Base-by-base conservation (phyloP, 2,329 filamentous ascomycete species). In the Juglanconis oblonga region DNA sequence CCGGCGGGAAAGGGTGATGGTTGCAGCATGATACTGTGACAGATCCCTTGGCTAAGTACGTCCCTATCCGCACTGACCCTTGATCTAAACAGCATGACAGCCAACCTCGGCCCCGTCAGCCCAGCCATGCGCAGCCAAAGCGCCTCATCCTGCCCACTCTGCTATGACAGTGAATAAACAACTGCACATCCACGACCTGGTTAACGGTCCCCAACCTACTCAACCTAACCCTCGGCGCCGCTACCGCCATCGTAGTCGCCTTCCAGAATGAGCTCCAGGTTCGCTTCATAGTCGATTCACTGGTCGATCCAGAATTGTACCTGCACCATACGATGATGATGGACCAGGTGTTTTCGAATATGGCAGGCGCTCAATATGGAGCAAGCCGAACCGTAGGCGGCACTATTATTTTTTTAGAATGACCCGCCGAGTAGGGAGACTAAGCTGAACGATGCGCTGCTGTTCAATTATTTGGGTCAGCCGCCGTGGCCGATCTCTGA, bases 291-390 rank as follows among this genome's bases (percentile, higher is more conserved):
- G 64, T 68, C 8, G 65, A 64, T 0, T 68, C 50, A 11, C 38
- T 54, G n/a, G 55, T 58, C 36, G 73, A 75, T 44, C 73, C 73
- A 35, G 68, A 59, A 5, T 75, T 75, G 58, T 75, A 69, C 55
- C 57, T 74, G 0, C 72, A 73, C 36, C 72, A 75, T 61, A 59
- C 63, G 10, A 70, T 70, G 65, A 70, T 70, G 65, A 59, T 73
- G 4, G 65, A 67, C 62, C n/a, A 48, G 24, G 45, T 29, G 6
- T 5, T 71, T 67, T 32, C 70, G 69, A 69, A 61, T 71, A 1
- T 71, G 69, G 69, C 68, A 70, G 58, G 61, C 60, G 0, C 52
- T 65, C 1, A 64, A 68, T 36, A 59, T 60, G 3, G 31, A 44
- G 14, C 47, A 65, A 14, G 63, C 66, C 0, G 60, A 6, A 58